Evolutionary conservation across 768 basidiomycete genomes (phyloP).

Genomic region (Mycena floridula): DNA sequence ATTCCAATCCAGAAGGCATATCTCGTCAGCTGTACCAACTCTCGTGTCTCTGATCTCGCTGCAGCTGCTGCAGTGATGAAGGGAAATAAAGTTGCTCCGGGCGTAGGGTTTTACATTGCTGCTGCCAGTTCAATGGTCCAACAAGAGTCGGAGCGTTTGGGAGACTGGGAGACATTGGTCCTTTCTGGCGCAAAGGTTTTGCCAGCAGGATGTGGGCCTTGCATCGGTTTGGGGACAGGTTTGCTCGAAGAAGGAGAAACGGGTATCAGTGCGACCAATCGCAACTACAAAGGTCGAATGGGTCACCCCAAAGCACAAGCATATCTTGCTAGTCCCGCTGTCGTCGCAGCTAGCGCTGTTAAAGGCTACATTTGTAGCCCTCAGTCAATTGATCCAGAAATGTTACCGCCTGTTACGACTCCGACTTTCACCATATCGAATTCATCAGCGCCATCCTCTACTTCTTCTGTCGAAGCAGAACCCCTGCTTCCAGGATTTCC

Average conservation of each 20-base stretch:
- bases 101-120: constrained; percentile 96
- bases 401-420: constrained; percentile 42
- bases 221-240: constrained; percentile 93
- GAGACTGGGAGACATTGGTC: constrained; percentile 85
- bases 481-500: constrained; percentile 72
- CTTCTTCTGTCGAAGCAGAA: constrained; percentile 12
- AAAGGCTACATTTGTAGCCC: constrained; percentile 90
- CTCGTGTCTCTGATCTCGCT: constrained; percentile 89
- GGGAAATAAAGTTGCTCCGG: constrained; percentile 73
- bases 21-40: constrained; percentile 97
- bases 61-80: constrained; percentile 88
- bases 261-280: constrained; percentile 96
- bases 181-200: constrained; percentile 88
- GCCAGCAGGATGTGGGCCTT: constrained; percentile 96
- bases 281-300: constrained; percentile 99
- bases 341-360: constrained; percentile 93
- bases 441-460: constrained; percentile 19
- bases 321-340: constrained; percentile 93
- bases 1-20: constrained; percentile 96
- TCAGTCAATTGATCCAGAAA: constrained; percentile 48
- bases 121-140: constrained; percentile 93
- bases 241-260: constrained; percentile 90
- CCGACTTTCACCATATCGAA: constrained; percentile 54
- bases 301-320: constrained; percentile 92
- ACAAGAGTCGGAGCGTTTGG: constrained; percentile 75